A percentile compares a stretch with the other conserved stretches of the same genome.
phyloP scores from a whole-genome alignment of 2,329 filamentous ascomycete species.

The Grosmannia serpens region DNA sequence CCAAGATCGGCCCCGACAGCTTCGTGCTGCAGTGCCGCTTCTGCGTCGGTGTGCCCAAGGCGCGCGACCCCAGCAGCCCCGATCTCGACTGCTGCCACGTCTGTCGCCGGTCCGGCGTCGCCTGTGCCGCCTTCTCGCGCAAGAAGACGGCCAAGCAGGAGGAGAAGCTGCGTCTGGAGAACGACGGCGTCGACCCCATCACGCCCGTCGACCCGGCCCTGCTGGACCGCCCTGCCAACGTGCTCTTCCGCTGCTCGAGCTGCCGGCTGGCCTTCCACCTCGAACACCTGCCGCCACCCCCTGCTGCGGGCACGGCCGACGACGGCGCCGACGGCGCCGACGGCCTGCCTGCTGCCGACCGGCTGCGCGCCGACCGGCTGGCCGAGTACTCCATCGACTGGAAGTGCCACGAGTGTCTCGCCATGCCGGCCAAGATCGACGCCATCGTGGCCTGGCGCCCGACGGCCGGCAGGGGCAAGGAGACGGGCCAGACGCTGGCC shows the following conservation, averaged over 20 bases:
- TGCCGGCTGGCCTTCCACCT: conserved; percentile 77
- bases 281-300: conserved; percentile 58
- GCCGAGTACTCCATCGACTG: conserved; percentile 64
- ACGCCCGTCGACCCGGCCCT: conserved; percentile 48
- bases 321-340: conserved; percentile 14
- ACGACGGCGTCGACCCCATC: conserved; percentile 67
- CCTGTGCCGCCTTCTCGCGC: conserved; percentile 65
- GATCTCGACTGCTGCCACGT: conserved; percentile 58
- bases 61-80: conserved; percentile 60
- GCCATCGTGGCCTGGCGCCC: conserved; percentile 85
- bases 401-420: conserved; percentile 68
- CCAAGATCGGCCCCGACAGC: conserved; percentile 63
- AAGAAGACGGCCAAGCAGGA: conserved; percentile 69
- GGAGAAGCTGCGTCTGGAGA: conserved; percentile 69
- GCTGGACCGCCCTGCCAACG: conserved; percentile 62
- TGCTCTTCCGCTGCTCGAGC: conserved; percentile 70
- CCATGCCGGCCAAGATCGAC: conserved; percentile 53
- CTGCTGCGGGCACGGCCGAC: conserved; percentile 8
- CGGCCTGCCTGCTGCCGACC: conserved; percentile 26
- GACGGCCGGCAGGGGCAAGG: conserved; percentile 10
- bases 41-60: conserved; percentile 58
- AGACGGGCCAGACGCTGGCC: conserved; percentile 36
- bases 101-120: conserved; percentile 52
- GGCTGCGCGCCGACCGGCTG: conserved; percentile 45
- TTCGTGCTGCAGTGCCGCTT: conserved; percentile 87